Base-by-base conservation (phyloP, 768 basidiomycete genomes). In the Chiua virens region DNA sequence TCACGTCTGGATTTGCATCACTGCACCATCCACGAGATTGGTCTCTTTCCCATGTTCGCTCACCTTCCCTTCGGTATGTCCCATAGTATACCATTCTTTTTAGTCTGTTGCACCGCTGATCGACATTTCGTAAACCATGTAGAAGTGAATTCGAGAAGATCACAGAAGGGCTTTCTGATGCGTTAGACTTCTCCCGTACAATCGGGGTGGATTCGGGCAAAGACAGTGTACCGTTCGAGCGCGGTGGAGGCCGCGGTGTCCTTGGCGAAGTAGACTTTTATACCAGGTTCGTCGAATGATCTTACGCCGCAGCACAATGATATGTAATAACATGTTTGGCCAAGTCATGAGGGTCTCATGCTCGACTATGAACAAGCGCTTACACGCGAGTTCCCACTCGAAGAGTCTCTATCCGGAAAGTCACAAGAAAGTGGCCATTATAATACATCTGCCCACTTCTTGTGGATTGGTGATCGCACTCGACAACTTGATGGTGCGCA, bases 391-490 rank as follows among this genome's bases (percentile, higher is more conserved):
- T 78, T 86, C 50, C 71, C 83, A 5, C 43, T 79, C 0, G 75
- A 72, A 21, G 56, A 50, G 17, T 47, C 67, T 7, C 42, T 27
- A n/a, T 50, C 56, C n/a, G 52, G 55, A 32, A 11, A 39, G 11
- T 23, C 53, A n/a, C 52, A 55, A 34, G 46, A 50, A 32, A 74
- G 69, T 39, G n/a, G n/a, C n/a, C 80, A 79, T 66, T 98, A 96
- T 72, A 96, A 98, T 65, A 89, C 90, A 15, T 91, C 92, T 3
- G 90, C 92, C 8, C 94, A 95, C 67, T 96, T 97, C 71, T 70
- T 98, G 44, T 99, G 96, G 96, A 91, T 99, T 47, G 96, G 96
- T 0, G 97, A 99, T 71, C 83, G 96, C 45, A 99, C 96, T 5
- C 76, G 96, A 36, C 92, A 96, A 69, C 75, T 98, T 1, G 81